Conservation (phyloP, 2,329 filamentous ascomycete genomes). For the Fusarium sp. region DNA sequence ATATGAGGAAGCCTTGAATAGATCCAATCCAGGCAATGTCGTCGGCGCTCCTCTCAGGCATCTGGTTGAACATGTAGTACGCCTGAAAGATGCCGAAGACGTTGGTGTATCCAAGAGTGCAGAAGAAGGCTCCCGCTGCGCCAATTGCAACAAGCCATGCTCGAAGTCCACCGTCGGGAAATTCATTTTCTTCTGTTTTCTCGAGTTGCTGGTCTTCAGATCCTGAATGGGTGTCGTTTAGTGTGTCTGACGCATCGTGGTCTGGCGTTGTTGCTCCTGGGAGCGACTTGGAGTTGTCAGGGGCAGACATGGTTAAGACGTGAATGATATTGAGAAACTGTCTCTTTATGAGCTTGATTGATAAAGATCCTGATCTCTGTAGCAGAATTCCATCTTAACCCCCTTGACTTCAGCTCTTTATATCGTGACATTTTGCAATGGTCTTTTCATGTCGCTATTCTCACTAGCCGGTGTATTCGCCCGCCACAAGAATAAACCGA, state of each 20-base stretch:
- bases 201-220: not conserved
- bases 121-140: constrained; percentile 39
- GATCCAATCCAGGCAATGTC: constrained; percentile 45
- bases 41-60: constrained; percentile 35
- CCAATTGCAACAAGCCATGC: constrained; percentile 34
- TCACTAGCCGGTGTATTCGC: not conserved
- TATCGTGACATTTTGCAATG: not conserved
- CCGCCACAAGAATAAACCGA: not conserved
- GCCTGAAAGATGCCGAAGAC: constrained; percentile 45
- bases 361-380: not conserved
- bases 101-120: constrained; percentile 43
- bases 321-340: not conserved
- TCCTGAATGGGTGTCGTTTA: not conserved
- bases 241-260: not conserved
- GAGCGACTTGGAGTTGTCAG: not conserved
- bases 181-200: not conserved
- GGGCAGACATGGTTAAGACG: not conserved
- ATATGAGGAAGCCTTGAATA: constrained; percentile 41
- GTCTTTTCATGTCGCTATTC: not conserved
- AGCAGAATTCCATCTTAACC: not conserved
- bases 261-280: not conserved
- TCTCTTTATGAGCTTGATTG: not conserved
- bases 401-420: not conserved
- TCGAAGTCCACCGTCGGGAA: constrained; percentile 9
- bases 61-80: constrained; percentile 42